Percentiles rank a stretch among this genome's conserved stretches.
Evolutionary conservation across 495 filamentous ascomycete genomes (phyloP).

Genomic region (Penicillium coffeae): DNA sequence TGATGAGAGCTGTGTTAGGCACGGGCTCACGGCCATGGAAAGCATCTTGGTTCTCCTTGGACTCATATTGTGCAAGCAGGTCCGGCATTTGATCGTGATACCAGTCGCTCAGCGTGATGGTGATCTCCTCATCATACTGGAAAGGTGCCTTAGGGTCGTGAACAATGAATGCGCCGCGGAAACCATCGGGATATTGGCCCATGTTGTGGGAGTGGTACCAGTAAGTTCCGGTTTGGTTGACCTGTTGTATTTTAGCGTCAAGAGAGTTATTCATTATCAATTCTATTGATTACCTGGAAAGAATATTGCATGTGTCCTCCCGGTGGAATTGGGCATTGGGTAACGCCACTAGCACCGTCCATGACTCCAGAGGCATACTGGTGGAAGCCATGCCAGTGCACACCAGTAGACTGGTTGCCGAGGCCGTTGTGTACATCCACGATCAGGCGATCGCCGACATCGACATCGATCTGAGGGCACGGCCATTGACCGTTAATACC

Average conservation of each 20-base stretch:
- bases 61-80: constrained; percentile 51
- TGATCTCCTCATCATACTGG: constrained; percentile 65
- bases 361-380: constrained; percentile 59
- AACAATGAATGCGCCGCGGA: constrained; percentile 68
- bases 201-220: constrained; percentile 79
- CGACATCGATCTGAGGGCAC: constrained; percentile 62
- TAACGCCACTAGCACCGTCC: constrained; percentile 60
- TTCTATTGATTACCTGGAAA: constrained; percentile 56
- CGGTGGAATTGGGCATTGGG: constrained; percentile 67
- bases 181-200: constrained; percentile 77
- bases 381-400: constrained; percentile 67
- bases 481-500: constrained; percentile 85
- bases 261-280: neutral
- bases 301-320: constrained; percentile 60
- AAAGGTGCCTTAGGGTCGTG: constrained; percentile 66
- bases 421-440: constrained; percentile 72
- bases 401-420: constrained; percentile 65
- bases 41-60: constrained; percentile 45
- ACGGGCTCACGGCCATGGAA: constrained; percentile 55
- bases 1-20: constrained; percentile 64
- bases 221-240: constrained; percentile 73
- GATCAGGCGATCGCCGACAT: constrained; percentile 67
- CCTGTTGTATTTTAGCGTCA: constrained; percentile 35
- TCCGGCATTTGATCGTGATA: constrained; percentile 55
- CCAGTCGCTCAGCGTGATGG: constrained; percentile 65